Evolutionary conservation across 495 filamentous ascomycete genomes (phyloP).

Genomic region (Aspergillus nanangensis): DNA sequence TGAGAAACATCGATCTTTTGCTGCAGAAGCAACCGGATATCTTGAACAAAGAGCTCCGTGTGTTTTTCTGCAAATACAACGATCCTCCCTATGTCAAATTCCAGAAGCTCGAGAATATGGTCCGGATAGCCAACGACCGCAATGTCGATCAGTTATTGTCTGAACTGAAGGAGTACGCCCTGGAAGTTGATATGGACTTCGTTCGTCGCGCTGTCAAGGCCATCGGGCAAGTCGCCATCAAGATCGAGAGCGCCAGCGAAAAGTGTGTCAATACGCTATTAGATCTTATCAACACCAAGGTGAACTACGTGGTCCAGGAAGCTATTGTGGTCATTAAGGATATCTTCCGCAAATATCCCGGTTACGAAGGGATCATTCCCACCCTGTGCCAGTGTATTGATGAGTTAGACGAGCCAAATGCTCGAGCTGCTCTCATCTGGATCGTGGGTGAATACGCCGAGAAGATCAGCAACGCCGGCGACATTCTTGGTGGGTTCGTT

Average conservation of each 20-base stretch:
- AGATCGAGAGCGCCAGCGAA: slow-evolving; percentile 90
- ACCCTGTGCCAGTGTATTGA: slow-evolving; percentile 96
- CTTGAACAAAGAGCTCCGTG: slow-evolving; percentile 91
- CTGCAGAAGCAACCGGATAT: slow-evolving; percentile 96
- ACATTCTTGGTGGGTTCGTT: slow-evolving; percentile 81
- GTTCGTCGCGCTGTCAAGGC: slow-evolving; percentile 89
- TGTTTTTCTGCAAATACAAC: slow-evolving; percentile 99
- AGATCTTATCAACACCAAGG: slow-evolving; percentile 92
- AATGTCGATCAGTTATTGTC: slow-evolving; percentile 93
- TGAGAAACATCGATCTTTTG: slow-evolving; percentile 92
- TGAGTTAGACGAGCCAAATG: slow-evolving; percentile 92
- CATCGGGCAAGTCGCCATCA: slow-evolving; percentile 96
- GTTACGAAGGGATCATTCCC: slow-evolving; percentile 96
- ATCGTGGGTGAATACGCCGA: slow-evolving; percentile 98
- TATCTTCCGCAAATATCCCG: slow-evolving; percentile 95
- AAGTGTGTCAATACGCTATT: slow-evolving; percentile 92
- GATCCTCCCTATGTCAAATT: slow-evolving; percentile 97
- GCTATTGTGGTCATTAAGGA: slow-evolving; percentile 98
- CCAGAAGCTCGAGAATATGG: slow-evolving; percentile 98
- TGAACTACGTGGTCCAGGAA: slow-evolving; percentile 98
- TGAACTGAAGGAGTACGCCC: slow-evolving; percentile 93
- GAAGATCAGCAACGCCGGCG: slow-evolving; percentile 96
- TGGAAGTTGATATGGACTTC: slow-evolving; percentile 99
- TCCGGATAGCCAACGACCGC: slow-evolving; percentile 95
- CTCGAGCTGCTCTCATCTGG: slow-evolving; percentile 90